A percentile compares a stretch with the other conserved stretches of the same genome.
Conservation (phyloP, 2,329 filamentous ascomycete genomes). For the Colletotrichum abscissum region DNA sequence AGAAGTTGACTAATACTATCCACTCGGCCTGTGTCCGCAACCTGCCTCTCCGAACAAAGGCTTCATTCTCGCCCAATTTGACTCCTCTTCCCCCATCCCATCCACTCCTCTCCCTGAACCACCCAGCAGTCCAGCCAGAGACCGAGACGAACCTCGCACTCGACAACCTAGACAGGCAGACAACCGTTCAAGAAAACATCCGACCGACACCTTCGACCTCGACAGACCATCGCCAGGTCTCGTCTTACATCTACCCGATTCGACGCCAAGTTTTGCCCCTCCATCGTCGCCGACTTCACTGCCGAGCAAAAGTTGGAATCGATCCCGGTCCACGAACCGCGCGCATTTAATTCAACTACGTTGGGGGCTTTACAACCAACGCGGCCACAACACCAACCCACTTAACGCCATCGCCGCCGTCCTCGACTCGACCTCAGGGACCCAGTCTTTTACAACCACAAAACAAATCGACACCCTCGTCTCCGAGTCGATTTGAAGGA, state of each 20-base stretch:
- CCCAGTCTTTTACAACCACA: slow-evolving; percentile 23
- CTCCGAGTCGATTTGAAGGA: slow-evolving; percentile 12
- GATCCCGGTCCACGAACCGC: slow-evolving; percentile 8
- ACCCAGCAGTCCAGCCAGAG: slow-evolving; percentile 16
- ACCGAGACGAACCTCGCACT: slow-evolving; percentile 8
- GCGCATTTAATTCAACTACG: slow-evolving; percentile 9
- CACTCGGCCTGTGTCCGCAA: slow-evolving; percentile 31
- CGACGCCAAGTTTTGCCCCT: slow-evolving; percentile 14
- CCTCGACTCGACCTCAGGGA: slow-evolving; percentile 4
- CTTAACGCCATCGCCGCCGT: slow-evolving; percentile 26
- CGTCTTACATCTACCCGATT: not conserved
- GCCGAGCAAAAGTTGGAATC: slow-evolving; percentile 20
- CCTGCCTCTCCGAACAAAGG: slow-evolving; percentile 32
- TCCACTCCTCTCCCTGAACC: slow-evolving; percentile 32
- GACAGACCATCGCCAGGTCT: not conserved
- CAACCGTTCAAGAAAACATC: not conserved
- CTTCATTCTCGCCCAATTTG: slow-evolving; percentile 35
- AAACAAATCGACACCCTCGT: slow-evolving; percentile 30
- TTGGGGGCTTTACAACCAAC: slow-evolving; percentile 6
- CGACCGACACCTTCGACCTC: not conserved
- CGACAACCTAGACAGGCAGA: not conserved
- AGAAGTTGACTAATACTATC: slow-evolving; percentile 36
- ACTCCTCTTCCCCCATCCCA: slow-evolving; percentile 34
- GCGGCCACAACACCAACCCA: slow-evolving; percentile 21
- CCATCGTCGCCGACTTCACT: slow-evolving; percentile 4